Evolutionary conservation across 352 stramenopile genomes (phyloP).

Genomic region (Globisporangium barbulae): DNA sequence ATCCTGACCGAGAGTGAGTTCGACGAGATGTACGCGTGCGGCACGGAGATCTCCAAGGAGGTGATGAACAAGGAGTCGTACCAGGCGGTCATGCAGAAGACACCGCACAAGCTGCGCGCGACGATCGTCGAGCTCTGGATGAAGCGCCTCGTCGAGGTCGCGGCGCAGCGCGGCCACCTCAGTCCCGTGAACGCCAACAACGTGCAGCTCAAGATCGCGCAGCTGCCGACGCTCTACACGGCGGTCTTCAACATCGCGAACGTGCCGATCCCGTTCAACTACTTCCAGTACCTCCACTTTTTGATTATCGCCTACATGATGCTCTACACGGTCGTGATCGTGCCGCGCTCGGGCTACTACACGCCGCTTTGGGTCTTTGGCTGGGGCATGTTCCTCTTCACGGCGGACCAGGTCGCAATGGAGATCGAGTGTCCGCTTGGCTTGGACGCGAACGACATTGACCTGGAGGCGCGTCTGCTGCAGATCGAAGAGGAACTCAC

Average conservation of each 20-base stretch:
- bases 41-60: constrained; percentile 47
- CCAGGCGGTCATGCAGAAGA: constrained; percentile 51
- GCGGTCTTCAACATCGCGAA: constrained; percentile 85
- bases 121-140: constrained; percentile 82
- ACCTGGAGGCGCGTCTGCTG: constrained; percentile 63
- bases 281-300: constrained; percentile 79
- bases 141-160: constrained; percentile 69
- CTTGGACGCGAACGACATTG: constrained; percentile 78
- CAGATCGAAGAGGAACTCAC: constrained; percentile 84
- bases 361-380: constrained; percentile 78
- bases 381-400: constrained; percentile 82
- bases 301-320: constrained; percentile 71
- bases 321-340: constrained; percentile 85
- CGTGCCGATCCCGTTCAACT: constrained; percentile 85
- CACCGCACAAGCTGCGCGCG: constrained; percentile 64
- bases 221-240: constrained; percentile 70
- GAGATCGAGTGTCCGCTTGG: constrained; percentile 85
- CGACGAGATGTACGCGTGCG: constrained; percentile 68
- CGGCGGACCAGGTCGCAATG: constrained; percentile 77
- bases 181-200: constrained; percentile 50
- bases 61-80: constrained; percentile 50
- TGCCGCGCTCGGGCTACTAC: constrained; percentile 65
- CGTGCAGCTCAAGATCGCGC: constrained; percentile 62
- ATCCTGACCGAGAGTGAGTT: constrained; percentile 65
- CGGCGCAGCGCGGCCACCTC: constrained; percentile 54